A percentile compares a stretch with the other conserved stretches of the same genome.
Evolutionary conservation across 208 protist species (phyloP).

Genomic region (Leptomonas pyrrhocoris): DNA sequence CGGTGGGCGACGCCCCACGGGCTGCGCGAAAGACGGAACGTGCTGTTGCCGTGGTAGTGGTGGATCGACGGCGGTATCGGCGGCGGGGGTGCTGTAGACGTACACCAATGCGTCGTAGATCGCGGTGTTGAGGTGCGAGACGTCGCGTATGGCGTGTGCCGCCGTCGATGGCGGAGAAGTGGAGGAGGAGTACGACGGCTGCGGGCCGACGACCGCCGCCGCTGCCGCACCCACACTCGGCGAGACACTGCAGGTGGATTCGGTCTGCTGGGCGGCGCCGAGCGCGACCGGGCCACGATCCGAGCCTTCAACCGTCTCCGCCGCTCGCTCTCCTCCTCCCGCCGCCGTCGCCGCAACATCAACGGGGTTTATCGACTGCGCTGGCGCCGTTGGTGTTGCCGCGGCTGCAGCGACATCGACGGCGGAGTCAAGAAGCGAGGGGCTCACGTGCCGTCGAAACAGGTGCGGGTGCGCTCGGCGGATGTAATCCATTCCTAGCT

Average conservation of each 20-base stretch:
- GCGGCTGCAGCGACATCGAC: not conserved
- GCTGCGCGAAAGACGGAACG: no score
- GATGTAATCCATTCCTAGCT: slow-evolving; percentile 69
- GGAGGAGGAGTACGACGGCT: not conserved
- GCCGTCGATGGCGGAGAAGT: not conserved
- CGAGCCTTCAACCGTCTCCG: not conserved
- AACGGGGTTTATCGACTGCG: no score
- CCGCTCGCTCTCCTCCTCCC: not conserved
- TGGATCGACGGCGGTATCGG: not conserved
- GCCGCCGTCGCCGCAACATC: no score
- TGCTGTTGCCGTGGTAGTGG: no score
- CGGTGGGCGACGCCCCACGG: not conserved
- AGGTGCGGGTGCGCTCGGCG: slow-evolving; percentile 70
- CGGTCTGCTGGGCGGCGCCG: no score
- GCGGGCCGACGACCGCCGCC: no score
- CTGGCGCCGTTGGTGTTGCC: not conserved
- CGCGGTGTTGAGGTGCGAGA: slow-evolving; percentile 31
- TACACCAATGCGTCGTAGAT: slow-evolving; percentile 26
- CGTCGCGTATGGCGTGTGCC: not conserved
- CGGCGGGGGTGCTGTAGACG: not conserved
- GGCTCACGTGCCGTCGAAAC: slow-evolving; percentile 47
- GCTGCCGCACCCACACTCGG: no score
- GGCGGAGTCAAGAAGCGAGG: no score
- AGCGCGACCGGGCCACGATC: no score
- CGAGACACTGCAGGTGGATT: no score